Conservation (phyloP, 2,329 filamentous ascomycete species). For the Nemania abortiva region DNA sequence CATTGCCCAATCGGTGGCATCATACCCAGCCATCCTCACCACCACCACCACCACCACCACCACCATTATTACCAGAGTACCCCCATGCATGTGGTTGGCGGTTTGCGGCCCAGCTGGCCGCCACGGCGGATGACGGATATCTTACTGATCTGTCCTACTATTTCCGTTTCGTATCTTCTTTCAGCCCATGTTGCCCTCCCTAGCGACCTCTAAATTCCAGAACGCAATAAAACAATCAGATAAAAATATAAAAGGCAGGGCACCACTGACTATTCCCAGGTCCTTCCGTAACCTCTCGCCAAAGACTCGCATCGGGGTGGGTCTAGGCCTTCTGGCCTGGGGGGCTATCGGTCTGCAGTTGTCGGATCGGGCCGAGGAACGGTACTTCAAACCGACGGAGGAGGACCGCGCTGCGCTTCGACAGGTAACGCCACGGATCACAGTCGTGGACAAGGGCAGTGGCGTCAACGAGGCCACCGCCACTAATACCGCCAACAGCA, state of each 20-base stretch:
- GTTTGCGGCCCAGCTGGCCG: slow-evolving; percentile 4
- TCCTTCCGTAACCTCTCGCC: slow-evolving; percentile 79
- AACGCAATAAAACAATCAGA: not conserved
- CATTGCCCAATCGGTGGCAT: slow-evolving; percentile 24
- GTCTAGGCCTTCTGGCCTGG: slow-evolving; percentile 81
- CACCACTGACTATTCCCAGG: slow-evolving; percentile 55
- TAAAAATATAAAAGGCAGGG: not conserved
- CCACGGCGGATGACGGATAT: slow-evolving; percentile 22
- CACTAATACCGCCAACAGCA: not conserved
- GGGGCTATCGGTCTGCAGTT: slow-evolving; percentile 79
- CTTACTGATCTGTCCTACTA: slow-evolving; percentile 7
- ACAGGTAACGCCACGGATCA: slow-evolving; percentile 71
- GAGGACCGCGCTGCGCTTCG: slow-evolving; percentile 77
- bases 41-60: too few relatives aligned
- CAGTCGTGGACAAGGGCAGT: slow-evolving; percentile 63
- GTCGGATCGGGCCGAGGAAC: slow-evolving; percentile 78
- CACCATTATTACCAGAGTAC: not conserved
- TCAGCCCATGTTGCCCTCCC: not conserved
- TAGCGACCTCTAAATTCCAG: slow-evolving; percentile 8
- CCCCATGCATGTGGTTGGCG: slow-evolving; percentile 10
- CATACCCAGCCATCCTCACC: slow-evolving; percentile 10
- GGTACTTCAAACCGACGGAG: slow-evolving; percentile 77
- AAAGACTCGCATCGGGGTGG: slow-evolving; percentile 77
- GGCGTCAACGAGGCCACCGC: slow-evolving; percentile 4
- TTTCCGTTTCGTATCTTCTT: slow-evolving; percentile 18